phyloP scores from a whole-genome alignment of 495 filamentous ascomycete genomes.

The Trichoderma erinaceum region DNA sequence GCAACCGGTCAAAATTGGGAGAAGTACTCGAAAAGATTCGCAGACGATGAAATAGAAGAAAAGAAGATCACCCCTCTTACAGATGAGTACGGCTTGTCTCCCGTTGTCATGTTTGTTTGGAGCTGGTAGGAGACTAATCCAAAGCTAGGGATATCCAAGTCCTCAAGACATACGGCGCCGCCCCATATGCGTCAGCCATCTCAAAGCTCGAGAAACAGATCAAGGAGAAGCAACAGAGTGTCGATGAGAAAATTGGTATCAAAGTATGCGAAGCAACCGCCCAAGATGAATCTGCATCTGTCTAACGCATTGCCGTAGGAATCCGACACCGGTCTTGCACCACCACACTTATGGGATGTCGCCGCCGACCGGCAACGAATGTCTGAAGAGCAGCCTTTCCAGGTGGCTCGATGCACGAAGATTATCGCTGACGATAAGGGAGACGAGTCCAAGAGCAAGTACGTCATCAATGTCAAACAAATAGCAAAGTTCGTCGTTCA shows the following conservation, averaged over 20 bases:
- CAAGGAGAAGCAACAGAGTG: slow-evolving; percentile 91
- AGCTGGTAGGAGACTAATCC: slow-evolving; percentile 25
- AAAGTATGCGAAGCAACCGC: slow-evolving; percentile 31
- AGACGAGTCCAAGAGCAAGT: slow-evolving; percentile 96
- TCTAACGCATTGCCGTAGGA: slow-evolving; percentile 48
- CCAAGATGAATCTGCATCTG: background rate
- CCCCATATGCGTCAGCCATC: slow-evolving; percentile 83
- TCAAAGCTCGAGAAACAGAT: slow-evolving; percentile 98
- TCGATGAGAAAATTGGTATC: slow-evolving; percentile 92
- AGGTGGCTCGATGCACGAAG: slow-evolving; percentile 97
- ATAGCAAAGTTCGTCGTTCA: slow-evolving; percentile 99
- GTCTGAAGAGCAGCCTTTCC: slow-evolving; percentile 94
- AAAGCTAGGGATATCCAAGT: slow-evolving; percentile 86
- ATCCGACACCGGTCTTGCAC: slow-evolving; percentile 96
- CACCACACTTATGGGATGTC: slow-evolving; percentile 98
- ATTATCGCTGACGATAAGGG: slow-evolving; percentile 92
- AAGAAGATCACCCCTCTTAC: slow-evolving; percentile 98
- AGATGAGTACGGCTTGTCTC: slow-evolving; percentile 70
- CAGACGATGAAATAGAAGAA: slow-evolving; percentile 93
- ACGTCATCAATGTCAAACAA: slow-evolving; percentile 99
- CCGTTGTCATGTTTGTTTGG: background rate
- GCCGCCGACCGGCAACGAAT: slow-evolving; percentile 96
- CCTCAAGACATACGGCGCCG: slow-evolving; percentile 96
- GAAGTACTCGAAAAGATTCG: slow-evolving; percentile 95
- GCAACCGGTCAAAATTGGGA: slow-evolving; percentile 93